Base-by-base conservation (phyloP, 2,329 filamentous ascomycete genomes). In the Claviceps fusiformis region DNA sequence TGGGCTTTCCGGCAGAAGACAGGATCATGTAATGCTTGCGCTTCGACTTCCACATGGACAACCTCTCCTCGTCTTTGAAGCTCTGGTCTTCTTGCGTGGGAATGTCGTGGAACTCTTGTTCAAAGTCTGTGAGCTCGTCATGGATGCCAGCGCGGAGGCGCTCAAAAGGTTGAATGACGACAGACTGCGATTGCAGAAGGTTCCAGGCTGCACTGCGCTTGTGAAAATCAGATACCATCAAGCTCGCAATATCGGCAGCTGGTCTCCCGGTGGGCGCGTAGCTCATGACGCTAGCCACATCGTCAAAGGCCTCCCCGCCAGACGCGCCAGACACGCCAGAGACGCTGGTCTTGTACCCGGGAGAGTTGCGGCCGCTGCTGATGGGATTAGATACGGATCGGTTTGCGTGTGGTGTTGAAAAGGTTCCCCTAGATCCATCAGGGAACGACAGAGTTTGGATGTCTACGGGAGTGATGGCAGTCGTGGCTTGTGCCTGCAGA, bases 11-110 rank as follows among this genome's bases (percentile, higher is more conserved):
- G 10, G 95, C 92, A 15, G 90, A 92, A 2, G 93, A 97, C 1
- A 98, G 75, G 63, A 98, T 95, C 71, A 98, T 82, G 69, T 95
- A 98, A 70, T 98, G 93, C 70, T 98, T 98, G 59, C 91, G 77
- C 72, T 97, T 97, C 43, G 86, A 82, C 67, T 90, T 93, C 91
- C 91, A 98, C 59, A 83, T 76, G 17, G 75, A 72, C 45, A 95
- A 75, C 31, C 89, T 73, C 50, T 76, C 71, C 50, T 84, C 81
- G 54, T 82, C 78, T 50, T 67, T 70, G 57, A 71, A 67, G 39
- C 69, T 66, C 50, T 70, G 68, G 54, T 69, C 65, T 7, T 64
- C 61, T 33, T 74, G 76, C 7, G 83, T 79, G 0, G 83, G 85
- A 45, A 95, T 76, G 31, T 82, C 74, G 57, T 90, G 85, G 61